These are phyloP conservation scores for Perilla frutescens DNA, from an alignment of 257 asterid species.

Conservation along the genomic window DNA sequence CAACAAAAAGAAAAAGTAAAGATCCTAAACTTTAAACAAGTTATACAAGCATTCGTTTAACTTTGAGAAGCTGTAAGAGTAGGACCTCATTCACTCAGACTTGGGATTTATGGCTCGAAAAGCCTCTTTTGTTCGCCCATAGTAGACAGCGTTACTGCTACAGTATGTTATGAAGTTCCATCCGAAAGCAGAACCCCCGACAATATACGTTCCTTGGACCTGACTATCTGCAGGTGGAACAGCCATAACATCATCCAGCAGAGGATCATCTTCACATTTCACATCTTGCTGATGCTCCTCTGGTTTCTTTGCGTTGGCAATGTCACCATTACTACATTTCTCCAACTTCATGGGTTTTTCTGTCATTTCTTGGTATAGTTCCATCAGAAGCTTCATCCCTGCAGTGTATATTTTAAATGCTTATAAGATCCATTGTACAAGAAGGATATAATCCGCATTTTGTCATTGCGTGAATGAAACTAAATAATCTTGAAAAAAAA, in stretches of 20 bases:
- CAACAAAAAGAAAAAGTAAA: too few relatives aligned
- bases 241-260: slow-evolving; percentile 34
- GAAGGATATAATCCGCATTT: too few relatives aligned
- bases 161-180: slow-evolving; percentile 78
- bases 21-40: too few relatives aligned
- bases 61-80: too few relatives aligned
- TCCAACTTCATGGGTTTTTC: slow-evolving; percentile 43
- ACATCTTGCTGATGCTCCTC: slow-evolving; percentile 41
- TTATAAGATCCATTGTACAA: too few relatives aligned
- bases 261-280: slow-evolving; percentile 39
- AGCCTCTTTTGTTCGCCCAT: slow-evolving; percentile 50
- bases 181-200: slow-evolving; percentile 89
- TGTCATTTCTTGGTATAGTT: slow-evolving; percentile 64
- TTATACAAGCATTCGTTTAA: too few relatives aligned
- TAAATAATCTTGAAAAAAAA: too few relatives aligned
- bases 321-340: slow-evolving; percentile 47
- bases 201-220: slow-evolving; percentile 50
- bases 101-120: slow-evolving; percentile 24
- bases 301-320: slow-evolving; percentile 39
- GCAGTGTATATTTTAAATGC: slow-evolving; percentile 27
- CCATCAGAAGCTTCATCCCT: slow-evolving; percentile 77
- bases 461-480: too few relatives aligned
- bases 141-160: slow-evolving; percentile 47
- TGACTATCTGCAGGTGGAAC: slow-evolving; percentile 32
- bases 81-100: background rate